Conservation (phyloP, 2,329 filamentous ascomycete genomes). For the Trichoderma atroviride region DNA sequence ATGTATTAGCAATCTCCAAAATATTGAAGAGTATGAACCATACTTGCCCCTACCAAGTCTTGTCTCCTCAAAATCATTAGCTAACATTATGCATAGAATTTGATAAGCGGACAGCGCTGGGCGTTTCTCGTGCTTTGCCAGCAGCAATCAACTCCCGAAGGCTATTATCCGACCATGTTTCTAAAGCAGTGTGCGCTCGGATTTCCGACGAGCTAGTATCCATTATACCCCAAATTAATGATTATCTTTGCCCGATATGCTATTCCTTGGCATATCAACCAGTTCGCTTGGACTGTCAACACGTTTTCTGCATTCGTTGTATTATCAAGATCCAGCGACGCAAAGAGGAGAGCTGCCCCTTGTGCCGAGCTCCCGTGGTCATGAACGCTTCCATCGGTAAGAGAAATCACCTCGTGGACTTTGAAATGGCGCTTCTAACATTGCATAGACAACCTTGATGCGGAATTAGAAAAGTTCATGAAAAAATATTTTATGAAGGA, state of each 20-base stretch:
- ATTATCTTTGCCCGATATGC: constrained; percentile 82
- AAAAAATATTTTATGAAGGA: constrained; percentile 76
- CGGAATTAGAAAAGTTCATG: constrained; percentile 67
- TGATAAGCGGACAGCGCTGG: constrained; percentile 79
- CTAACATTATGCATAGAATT: constrained; percentile 63
- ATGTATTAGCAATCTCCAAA: constrained; percentile 74
- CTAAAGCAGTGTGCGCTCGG: constrained; percentile 74
- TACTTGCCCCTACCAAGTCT: neutral
- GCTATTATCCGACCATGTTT: constrained; percentile 67
- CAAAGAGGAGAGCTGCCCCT: constrained; percentile 68
- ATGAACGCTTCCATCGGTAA: constrained; percentile 68
- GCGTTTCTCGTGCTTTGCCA: constrained; percentile 66
- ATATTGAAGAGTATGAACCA: constrained; percentile 74
- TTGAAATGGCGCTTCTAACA: neutral
- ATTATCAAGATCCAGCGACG: constrained; percentile 77
- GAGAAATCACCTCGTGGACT: constrained; percentile 31
- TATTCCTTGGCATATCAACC: constrained; percentile 79
- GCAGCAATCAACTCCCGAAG: constrained; percentile 59
- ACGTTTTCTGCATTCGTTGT: constrained; percentile 83
- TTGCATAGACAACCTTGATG: constrained; percentile 66
- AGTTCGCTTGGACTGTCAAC: constrained; percentile 72
- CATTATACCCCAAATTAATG: constrained; percentile 78
- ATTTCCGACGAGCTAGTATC: constrained; percentile 72
- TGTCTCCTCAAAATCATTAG: neutral
- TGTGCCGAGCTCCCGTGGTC: constrained; percentile 74